phyloP scores from a whole-genome alignment of 768 basidiomycete species.

The Psilocybe azurescens region DNA sequence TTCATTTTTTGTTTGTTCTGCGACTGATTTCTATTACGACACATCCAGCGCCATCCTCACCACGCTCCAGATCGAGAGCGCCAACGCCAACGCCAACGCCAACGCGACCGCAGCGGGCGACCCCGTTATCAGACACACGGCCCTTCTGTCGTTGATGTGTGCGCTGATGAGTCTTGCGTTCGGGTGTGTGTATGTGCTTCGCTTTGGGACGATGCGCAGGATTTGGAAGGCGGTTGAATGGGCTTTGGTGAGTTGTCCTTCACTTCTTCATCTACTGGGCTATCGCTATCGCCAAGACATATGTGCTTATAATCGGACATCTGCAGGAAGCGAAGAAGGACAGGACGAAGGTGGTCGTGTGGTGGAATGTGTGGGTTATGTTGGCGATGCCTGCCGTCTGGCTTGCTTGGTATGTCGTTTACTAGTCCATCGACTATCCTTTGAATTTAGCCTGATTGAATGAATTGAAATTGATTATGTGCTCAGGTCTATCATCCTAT shows the following conservation, averaged over 20 bases:
- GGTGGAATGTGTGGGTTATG: constrained; percentile 70
- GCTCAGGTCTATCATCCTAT: constrained; percentile 57
- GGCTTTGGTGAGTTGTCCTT: constrained; percentile 51
- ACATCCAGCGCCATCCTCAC: constrained; percentile 33
- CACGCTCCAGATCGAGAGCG: constrained; percentile 31
- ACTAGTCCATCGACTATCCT: background rate
- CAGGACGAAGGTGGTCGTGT: constrained; percentile 22
- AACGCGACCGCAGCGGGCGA: constrained; percentile 35
- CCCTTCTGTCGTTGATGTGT: constrained; percentile 58
- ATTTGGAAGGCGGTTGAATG: constrained; percentile 65
- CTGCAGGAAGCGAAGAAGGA: constrained; percentile 53
- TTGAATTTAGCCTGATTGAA: too few relatives aligned
- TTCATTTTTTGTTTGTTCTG: background rate
- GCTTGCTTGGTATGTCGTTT: constrained; percentile 55
- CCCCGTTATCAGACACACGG: constrained; percentile 56
- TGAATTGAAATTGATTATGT: background rate
- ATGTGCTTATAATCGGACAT: background rate
- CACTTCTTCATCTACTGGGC: background rate
- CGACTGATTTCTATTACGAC: background rate
- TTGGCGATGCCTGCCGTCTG: constrained; percentile 65
- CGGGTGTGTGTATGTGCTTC: constrained; percentile 64
- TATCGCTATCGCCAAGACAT: background rate
- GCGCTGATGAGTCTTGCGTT: constrained; percentile 66
- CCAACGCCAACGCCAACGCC: constrained; percentile 27
- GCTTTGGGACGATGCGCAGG: constrained; percentile 67